Percentiles rank a stretch among this genome's conserved stretches.
Conservation (phyloP, 371 early-diverging fungal genomes). For the Mucor piriformis region DNA sequence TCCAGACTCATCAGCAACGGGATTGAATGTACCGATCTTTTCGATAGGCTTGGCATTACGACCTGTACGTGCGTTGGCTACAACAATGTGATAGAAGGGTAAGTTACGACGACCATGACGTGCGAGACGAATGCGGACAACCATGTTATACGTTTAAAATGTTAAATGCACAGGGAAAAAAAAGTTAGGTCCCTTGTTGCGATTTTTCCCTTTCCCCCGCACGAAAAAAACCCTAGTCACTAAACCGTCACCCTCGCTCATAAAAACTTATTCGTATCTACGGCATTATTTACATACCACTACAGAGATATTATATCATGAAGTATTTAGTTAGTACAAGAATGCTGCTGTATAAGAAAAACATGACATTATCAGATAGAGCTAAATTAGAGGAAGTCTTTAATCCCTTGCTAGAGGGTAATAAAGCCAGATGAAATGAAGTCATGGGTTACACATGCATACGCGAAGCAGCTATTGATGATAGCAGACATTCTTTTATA, state of each 20-base stretch:
- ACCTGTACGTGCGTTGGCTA: constrained; percentile 79
- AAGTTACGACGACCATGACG: constrained; percentile 86
- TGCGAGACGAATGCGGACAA: constrained; percentile 82
- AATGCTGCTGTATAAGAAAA: too few relatives aligned
- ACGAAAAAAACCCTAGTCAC: not conserved
- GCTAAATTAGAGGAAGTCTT: too few relatives aligned
- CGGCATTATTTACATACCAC: too few relatives aligned
- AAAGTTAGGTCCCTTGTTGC: constrained; percentile 24
- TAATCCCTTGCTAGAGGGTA: too few relatives aligned
- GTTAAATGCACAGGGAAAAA: not conserved
- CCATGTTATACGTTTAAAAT: constrained; percentile 30
- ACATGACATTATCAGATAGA: too few relatives aligned
- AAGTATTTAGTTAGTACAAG: too few relatives aligned
- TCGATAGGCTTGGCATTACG: constrained; percentile 92
- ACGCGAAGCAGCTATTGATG: too few relatives aligned
- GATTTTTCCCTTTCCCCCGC: constrained; percentile 9
- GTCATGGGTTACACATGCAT: too few relatives aligned
- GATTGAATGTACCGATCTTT: constrained; percentile 90
- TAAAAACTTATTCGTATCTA: too few relatives aligned
- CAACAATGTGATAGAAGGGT: constrained; percentile 95
- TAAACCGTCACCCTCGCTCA: not conserved
- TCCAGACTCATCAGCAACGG: constrained; percentile 75
- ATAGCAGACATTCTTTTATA: too few relatives aligned
- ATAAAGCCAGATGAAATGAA: too few relatives aligned
- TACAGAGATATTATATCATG: too few relatives aligned